Evolutionary conservation across 2,329 filamentous ascomycete species (phyloP).

Genomic region (Zopfia rhizophila): DNA sequence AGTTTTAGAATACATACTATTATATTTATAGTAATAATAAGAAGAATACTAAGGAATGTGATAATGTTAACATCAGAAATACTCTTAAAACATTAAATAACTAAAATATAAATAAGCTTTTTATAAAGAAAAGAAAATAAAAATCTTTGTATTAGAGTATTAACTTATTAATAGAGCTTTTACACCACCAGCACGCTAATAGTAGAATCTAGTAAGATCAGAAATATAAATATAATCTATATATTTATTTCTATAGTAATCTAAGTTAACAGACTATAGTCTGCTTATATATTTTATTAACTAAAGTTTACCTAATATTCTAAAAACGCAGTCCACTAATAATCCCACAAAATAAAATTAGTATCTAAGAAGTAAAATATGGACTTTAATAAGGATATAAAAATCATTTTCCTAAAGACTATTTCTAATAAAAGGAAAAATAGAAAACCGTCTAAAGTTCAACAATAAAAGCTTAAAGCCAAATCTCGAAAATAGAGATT

Average conservation of each 20-base stretch:
- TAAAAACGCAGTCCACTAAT: neutral
- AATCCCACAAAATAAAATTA: no score
- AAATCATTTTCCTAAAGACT: neutral
- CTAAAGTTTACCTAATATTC: neutral
- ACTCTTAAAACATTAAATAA: conserved; percentile 5
- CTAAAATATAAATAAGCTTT: conserved; percentile 12
- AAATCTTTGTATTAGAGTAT: neutral
- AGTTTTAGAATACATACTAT: conserved; percentile 10
- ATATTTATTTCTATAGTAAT: no score
- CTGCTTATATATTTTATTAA: neutral
- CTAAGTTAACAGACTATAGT: neutral
- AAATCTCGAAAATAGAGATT: no score
- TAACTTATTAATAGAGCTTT: conserved; percentile 6
- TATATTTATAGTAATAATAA: conserved; percentile 14
- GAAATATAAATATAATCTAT: neutral
- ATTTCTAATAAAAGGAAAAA: no score
- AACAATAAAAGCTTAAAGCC: no score
- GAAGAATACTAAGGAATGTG: neutral
- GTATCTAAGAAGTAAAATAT: no score
- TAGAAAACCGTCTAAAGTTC: no score
- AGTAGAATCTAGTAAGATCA: neutral
- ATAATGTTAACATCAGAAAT: conserved; percentile 9
- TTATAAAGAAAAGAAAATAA: conserved; percentile 17
- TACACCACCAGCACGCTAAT: conserved; percentile 2
- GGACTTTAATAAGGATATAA: no score